A percentile compares a stretch with the other conserved stretches of the same genome.
Evolutionary conservation across 306 rosid genomes (phyloP).

Genomic region (Trifolium fragiferum): DNA sequence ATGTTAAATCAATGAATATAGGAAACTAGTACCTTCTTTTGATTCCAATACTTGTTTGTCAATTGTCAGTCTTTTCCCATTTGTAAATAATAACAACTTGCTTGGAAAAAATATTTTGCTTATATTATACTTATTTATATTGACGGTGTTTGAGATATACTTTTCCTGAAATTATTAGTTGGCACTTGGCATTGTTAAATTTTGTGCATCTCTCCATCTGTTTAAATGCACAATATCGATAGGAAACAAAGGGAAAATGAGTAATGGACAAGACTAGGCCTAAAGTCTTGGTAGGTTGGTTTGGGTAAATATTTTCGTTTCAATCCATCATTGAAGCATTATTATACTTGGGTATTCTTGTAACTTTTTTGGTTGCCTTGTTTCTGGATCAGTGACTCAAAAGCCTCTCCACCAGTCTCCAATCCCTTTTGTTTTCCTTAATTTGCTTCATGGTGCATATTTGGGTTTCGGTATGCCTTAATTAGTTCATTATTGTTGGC

Average conservation of each 20-base stretch:
- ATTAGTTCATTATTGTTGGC: constrained; percentile 42
- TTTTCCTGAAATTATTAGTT: constrained; percentile 23
- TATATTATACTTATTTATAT: constrained; percentile 25
- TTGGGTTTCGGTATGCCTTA: constrained; percentile 21
- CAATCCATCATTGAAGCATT: constrained; percentile 9
- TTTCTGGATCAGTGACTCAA: constrained; percentile 6
- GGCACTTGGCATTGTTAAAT: constrained; percentile 8
- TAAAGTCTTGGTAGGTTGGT: not conserved
- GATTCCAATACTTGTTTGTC: constrained; percentile 22
- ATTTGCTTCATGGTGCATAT: constrained; percentile 32
- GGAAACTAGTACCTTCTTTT: constrained; percentile 21
- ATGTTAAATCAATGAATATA: constrained; percentile 35
- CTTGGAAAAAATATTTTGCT: constrained; percentile 5
- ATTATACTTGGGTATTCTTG: constrained; percentile 2
- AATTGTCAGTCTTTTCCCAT: constrained; percentile 23
- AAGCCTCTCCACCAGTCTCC: constrained; percentile 2
- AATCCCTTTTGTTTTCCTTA: not conserved
- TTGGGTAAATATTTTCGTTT: constrained; percentile 10
- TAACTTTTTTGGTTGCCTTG: constrained; percentile 17
- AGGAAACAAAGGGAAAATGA: constrained; percentile 3
- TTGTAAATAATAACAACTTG: not conserved
- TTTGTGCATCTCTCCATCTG: constrained; percentile 3
- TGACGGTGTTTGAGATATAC: constrained; percentile 9
- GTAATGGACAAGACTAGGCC: not conserved
- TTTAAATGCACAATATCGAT: constrained; percentile 10